Conservation (phyloP, 2,329 filamentous ascomycete species). For the Neofusicoccum sp. region DNA sequence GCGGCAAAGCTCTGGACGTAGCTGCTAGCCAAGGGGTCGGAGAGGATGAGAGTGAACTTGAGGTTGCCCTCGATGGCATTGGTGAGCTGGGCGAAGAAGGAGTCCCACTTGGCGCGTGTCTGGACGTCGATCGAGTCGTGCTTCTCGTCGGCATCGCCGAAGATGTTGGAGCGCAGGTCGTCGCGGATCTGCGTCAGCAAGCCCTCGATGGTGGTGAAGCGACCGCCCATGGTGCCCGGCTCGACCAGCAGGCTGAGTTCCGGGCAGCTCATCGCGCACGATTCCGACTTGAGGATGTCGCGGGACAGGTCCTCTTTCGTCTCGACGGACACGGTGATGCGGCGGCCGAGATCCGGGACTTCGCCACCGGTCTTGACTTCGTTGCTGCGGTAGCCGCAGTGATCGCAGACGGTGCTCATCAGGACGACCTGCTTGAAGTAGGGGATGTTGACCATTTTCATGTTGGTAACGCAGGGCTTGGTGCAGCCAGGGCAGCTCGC, state of each 20-base stretch:
- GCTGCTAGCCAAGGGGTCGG: constrained; percentile 86
- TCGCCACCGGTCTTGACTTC: constrained; percentile 97
- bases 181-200: constrained; percentile 88
- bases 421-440: constrained; percentile 97
- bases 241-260: constrained; percentile 86
- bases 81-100: constrained; percentile 76
- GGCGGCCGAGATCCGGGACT: constrained; percentile 80
- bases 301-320: constrained; percentile 72
- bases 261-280: constrained; percentile 79
- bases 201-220: constrained; percentile 96
- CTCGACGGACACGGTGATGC: constrained; percentile 74
- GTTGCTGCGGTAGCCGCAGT: constrained; percentile 91
- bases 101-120: constrained; percentile 71
- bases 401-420: constrained; percentile 89
- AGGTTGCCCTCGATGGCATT: constrained; percentile 75
- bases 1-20: constrained; percentile 86
- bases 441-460: constrained; percentile 98
- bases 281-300: constrained; percentile 96
- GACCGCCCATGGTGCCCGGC: constrained; percentile 88
- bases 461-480: constrained; percentile 82
- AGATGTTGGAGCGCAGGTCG: constrained; percentile 85
- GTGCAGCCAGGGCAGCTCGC: constrained; percentile 89
- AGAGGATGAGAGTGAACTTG: constrained; percentile 78
- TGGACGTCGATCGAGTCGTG: constrained; percentile 68
- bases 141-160: constrained; percentile 52